Evolutionary conservation across 148 eudicot genomes (phyloP).

Genomic region (Dianthus caryophyllus): DNA sequence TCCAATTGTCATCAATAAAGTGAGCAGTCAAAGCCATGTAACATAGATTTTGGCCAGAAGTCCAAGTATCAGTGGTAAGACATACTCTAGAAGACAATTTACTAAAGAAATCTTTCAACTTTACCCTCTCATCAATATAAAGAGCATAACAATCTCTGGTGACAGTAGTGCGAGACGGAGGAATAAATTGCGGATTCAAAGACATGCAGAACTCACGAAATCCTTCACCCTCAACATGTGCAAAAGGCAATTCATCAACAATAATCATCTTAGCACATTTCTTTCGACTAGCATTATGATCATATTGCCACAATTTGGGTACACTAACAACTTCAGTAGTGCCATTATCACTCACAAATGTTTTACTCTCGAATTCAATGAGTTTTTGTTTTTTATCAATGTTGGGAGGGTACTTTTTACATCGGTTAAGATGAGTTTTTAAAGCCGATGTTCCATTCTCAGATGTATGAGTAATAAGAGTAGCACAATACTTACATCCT

Average conservation of each 20-base stretch:
- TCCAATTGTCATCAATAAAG: no score
- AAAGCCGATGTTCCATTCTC: no score
- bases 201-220: constrained; percentile 4
- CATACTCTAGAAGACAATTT: no score
- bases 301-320: no score
- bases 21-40: constrained; percentile 22
- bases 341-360: neutral
- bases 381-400: neutral
- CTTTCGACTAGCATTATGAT: no score
- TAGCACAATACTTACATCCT: no score
- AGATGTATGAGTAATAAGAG: no score
- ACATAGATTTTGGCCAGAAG: constrained; percentile 3
- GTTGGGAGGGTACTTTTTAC: no score
- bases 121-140: constrained; percentile 8
- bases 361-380: neutral
- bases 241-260: no score
- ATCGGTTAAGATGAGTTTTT: no score
- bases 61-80: constrained; percentile 20
- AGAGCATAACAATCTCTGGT: constrained; percentile 17
- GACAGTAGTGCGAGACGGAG: constrained; percentile 6
- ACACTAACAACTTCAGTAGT: no score
- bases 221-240: constrained; percentile 18
- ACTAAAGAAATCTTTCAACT: neutral
- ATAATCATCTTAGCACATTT: constrained; percentile 8
- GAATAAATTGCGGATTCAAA: neutral